Base-by-base conservation (phyloP, 73 alveolate species). In the Symbiodinium pilosum region DNA sequence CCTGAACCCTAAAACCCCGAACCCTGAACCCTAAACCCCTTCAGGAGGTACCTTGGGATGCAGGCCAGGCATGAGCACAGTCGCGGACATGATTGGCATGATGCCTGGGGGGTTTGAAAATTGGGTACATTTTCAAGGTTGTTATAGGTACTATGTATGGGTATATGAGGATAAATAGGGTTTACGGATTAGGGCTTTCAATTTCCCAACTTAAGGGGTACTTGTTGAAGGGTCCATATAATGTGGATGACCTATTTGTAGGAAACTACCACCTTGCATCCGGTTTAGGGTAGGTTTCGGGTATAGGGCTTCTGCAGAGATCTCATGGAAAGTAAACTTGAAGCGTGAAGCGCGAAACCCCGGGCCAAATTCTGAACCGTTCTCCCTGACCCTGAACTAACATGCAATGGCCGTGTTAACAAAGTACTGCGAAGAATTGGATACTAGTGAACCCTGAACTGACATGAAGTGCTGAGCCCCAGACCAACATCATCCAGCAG, bases 61-160 rank as follows among this genome's bases (percentile, higher is more conserved):
- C 3, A 91, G 89, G 26, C 97, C 97, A 44, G 97, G 97, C 97
- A 91, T 91, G 36, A 91, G 87, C 30, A 91, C 75, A n/a, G 97
- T 91, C 56, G 97, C 97, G 11, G 97, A 83, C 56, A 91, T 41
- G 59, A 91, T 71, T 39, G 97, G 97, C 97, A 91, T 91, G 42
- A 86, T 68, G 42, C 95, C 95, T 89, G 16, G 1, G 56, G 42
- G 28, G 28, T 32, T n/a, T 43, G 16, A n/a, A n/a, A n/a, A n/a
- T n/a, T n/a, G n/a, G n/a, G n/a, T n/a, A n/a, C n/a, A n/a, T n/a
- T n/a, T n/a, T n/a, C n/a, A n/a, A n/a, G n/a, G n/a, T n/a, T n/a
- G n/a, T n/a, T n/a, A n/a, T n/a, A n/a, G n/a, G n/a, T n/a, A n/a
- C n/a, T n/a, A n/a, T n/a, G n/a, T n/a, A n/a, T n/a, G n/a, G n/a